Conservation (phyloP, 352 stramenopile genomes). For the Pythium brassicae region DNA sequence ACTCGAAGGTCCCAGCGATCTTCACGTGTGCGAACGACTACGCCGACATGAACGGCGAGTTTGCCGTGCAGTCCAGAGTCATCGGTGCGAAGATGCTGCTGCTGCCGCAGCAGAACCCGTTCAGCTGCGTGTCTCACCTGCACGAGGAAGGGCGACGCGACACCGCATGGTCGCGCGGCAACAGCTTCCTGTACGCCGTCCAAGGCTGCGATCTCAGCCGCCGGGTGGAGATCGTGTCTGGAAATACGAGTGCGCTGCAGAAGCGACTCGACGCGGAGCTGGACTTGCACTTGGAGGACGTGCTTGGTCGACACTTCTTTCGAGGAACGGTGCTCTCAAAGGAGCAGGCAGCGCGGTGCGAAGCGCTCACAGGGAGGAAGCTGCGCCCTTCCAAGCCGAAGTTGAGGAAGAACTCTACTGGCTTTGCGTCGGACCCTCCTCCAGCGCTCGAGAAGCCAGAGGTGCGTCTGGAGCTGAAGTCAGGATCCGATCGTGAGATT, state of each 20-base stretch:
- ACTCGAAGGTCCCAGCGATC: constrained; percentile 45
- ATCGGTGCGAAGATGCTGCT: constrained; percentile 61
- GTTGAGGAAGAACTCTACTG: not conserved
- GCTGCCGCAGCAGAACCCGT: constrained; percentile 65
- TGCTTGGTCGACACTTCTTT: constrained; percentile 52
- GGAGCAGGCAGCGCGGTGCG: constrained; percentile 55
- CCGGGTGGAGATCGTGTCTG: constrained; percentile 12
- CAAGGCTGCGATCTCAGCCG: constrained; percentile 33
- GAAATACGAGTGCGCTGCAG: constrained; percentile 30
- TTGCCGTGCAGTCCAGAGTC: constrained; percentile 58
- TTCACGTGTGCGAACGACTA: constrained; percentile 82
- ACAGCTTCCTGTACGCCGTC: constrained; percentile 68
- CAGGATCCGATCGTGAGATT: constrained; percentile 23
- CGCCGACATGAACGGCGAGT: constrained; percentile 75
- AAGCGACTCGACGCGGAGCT: constrained; percentile 42
- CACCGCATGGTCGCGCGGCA: constrained; percentile 59
- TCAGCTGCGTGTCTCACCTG: constrained; percentile 66
- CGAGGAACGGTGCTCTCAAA: constrained; percentile 60
- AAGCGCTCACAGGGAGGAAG: constrained; percentile 17
- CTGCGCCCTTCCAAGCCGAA: no score
- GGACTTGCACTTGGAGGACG: constrained; percentile 50
- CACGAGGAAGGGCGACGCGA: constrained; percentile 65
- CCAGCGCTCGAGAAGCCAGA: constrained; percentile 28
- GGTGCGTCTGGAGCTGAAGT: constrained; percentile 31
- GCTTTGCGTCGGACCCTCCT: not conserved